Evolutionary conservation across 1,284 basidiomycete species (phyloP).

Genomic region (Ustilago crameri): DNA sequence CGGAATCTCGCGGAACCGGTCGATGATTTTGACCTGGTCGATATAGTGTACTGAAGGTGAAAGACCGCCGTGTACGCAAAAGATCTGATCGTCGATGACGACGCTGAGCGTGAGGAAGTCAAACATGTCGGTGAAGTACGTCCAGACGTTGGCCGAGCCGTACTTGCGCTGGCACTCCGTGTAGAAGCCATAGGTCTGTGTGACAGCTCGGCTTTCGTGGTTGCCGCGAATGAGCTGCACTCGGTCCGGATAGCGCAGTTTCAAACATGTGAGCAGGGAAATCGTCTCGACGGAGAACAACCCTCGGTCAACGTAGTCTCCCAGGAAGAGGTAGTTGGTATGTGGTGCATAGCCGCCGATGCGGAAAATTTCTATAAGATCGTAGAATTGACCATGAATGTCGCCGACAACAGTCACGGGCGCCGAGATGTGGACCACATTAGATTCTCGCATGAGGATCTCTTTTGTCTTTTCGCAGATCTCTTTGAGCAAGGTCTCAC

Average conservation of each 20-base stretch:
- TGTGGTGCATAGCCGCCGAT: slow-evolving; percentile 96
- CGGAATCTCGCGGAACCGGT: slow-evolving; percentile 99
- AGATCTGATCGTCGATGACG: slow-evolving; percentile 98
- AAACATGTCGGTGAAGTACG: slow-evolving; percentile 99
- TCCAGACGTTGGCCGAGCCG: slow-evolving; percentile 90
- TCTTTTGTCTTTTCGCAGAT: slow-evolving; percentile 68
- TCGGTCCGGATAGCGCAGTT: slow-evolving; percentile 94
- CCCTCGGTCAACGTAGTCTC: slow-evolving; percentile 97
- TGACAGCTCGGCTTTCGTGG: slow-evolving; percentile 97
- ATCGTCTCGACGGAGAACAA: slow-evolving; percentile 99
- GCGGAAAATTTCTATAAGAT: slow-evolving; percentile 97
- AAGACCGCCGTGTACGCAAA: slow-evolving; percentile 97
- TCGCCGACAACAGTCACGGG: slow-evolving; percentile 99
- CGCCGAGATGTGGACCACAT: slow-evolving; percentile 95
- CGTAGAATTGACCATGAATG: slow-evolving; percentile 98
- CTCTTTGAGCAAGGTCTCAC: slow-evolving; percentile 64
- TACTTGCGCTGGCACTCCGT: slow-evolving; percentile 98
- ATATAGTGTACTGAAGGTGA: slow-evolving; percentile 98
- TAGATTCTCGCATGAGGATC: slow-evolving; percentile 97
- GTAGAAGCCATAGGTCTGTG: slow-evolving; percentile 99
- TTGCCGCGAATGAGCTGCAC: slow-evolving; percentile 98
- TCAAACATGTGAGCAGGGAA: slow-evolving; percentile 93
- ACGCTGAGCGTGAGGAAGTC: slow-evolving; percentile 97
- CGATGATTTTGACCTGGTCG: slow-evolving; percentile 99
- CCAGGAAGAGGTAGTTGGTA: slow-evolving; percentile 87